Evolutionary conservation across 208 protist genomes (phyloP).

Genomic region (Leishmania amazonensis): DNA sequence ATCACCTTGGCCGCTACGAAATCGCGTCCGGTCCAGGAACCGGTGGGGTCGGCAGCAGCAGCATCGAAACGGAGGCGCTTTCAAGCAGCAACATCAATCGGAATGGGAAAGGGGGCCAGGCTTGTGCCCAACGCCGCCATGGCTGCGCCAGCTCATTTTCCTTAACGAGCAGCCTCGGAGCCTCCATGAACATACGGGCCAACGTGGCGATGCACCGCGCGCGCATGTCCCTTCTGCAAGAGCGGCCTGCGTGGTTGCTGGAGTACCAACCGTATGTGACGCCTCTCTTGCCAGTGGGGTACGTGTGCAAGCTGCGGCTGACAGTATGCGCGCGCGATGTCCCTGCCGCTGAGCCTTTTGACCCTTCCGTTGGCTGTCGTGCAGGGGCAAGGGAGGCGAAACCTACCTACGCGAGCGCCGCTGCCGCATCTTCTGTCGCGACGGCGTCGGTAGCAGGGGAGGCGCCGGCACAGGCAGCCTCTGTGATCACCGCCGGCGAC

Average conservation of each 20-base stretch:
- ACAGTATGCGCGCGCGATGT: constrained; percentile 43
- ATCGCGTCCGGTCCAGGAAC: constrained; percentile 50
- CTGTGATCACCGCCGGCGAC: constrained; percentile 17
- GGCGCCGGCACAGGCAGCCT: background rate
- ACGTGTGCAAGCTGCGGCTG: constrained; percentile 62
- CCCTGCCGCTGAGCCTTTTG: background rate
- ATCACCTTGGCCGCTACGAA: constrained; percentile 1
- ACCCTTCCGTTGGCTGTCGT: background rate
- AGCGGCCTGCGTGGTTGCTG: constrained; percentile 57
- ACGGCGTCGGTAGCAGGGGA: background rate
- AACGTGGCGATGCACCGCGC: constrained; percentile 65
- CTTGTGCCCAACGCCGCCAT: background rate
- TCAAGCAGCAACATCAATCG: background rate
- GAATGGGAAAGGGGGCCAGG: background rate
- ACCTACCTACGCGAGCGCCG: background rate
- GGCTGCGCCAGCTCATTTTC: constrained; percentile 12
- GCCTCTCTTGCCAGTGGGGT: constrained; percentile 73
- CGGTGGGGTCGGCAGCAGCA: constrained; percentile 8
- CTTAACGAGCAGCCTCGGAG: constrained; percentile 52
- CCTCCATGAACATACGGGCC: constrained; percentile 63
- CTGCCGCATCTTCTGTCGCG: background rate
- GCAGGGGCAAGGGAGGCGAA: background rate
- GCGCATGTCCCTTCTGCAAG: constrained; percentile 49
- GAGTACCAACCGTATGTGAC: constrained; percentile 76
- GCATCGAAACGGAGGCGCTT: background rate